Evolutionary conservation across 192 early-diverging fungal genomes (phyloP).

Genomic region (Lunasporangiospora selenospora): DNA sequence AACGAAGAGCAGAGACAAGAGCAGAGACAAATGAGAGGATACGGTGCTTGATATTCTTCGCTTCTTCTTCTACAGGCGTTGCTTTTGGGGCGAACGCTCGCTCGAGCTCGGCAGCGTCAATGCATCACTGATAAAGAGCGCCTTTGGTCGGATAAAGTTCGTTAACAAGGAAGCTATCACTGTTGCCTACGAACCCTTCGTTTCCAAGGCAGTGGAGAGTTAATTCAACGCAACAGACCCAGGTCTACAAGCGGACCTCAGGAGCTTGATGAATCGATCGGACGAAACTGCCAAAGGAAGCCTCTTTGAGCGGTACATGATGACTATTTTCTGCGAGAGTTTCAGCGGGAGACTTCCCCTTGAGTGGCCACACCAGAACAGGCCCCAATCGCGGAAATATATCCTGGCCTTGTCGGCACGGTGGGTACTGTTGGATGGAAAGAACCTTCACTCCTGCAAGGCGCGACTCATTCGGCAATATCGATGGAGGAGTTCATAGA

Average conservation of each 20-base stretch:
- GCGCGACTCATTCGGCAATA: neutral
- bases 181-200: conserved; percentile 28
- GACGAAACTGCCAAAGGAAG: conserved; percentile 1
- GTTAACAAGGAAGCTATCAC: conserved; percentile 1
- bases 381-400: neutral
- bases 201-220: conserved; percentile 12
- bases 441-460: neutral
- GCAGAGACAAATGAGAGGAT: neutral
- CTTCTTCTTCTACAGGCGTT: neutral
- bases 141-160: conserved; percentile 28
- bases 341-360: neutral
- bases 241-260: neutral
- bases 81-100: neutral
- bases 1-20: neutral
- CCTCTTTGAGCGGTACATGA: conserved; percentile 1
- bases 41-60: neutral
- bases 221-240: conserved; percentile 13
- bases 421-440: neutral
- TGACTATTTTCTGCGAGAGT: neutral
- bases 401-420: neutral
- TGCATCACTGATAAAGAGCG: conserved; percentile 11
- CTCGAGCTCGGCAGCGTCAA: no score
- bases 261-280: neutral
- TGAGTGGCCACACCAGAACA: conserved; percentile 1
- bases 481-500: conserved; percentile 1